Conservation (phyloP, 208 protist genomes). For the Strigomonas culicis region DNA sequence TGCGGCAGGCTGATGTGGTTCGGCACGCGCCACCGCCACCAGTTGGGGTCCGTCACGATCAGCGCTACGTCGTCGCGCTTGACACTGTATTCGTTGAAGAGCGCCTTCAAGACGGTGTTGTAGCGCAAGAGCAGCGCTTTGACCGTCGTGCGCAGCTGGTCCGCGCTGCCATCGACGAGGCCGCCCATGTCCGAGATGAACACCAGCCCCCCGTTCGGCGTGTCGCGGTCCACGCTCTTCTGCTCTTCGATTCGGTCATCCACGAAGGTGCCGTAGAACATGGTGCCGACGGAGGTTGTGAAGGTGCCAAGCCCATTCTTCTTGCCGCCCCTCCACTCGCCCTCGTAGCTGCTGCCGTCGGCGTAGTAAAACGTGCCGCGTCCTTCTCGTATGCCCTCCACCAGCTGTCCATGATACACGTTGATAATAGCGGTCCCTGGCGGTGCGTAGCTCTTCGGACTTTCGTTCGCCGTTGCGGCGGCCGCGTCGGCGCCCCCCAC, state of each 20-base stretch:
- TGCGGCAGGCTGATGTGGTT: conserved; percentile 58
- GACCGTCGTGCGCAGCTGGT: conserved; percentile 22
- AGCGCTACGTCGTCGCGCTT: conserved; percentile 37
- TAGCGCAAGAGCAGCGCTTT: conserved; percentile 59
- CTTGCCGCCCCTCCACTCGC: conserved; percentile 58
- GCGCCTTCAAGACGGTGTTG: conserved; percentile 59
- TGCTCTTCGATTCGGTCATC: conserved; percentile 14
- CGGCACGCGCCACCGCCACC: conserved; percentile 73
- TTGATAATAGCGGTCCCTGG: conserved; percentile 52
- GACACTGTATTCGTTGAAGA: conserved; percentile 51
- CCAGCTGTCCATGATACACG: conserved; percentile 65
- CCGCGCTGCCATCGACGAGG: conserved; percentile 25
- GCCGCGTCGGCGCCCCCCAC: conserved; percentile 2
- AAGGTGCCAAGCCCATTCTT: conserved; percentile 60
- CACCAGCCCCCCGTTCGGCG: conserved; percentile 23
- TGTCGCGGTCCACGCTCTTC: conserved; percentile 12
- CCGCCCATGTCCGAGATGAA: conserved; percentile 29
- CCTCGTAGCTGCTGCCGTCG: conserved; percentile 83
- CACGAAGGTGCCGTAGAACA: conserved; percentile 27
- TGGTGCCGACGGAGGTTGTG: conserved; percentile 47
- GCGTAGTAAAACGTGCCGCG: conserved; percentile 81
- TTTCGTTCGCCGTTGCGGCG: background rate
- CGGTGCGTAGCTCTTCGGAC: conserved; percentile 32
- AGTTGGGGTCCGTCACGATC: conserved; percentile 52
- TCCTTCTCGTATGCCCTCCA: conserved; percentile 60